Conservation (phyloP, 495 filamentous ascomycete species). For the Podospora sp. region DNA sequence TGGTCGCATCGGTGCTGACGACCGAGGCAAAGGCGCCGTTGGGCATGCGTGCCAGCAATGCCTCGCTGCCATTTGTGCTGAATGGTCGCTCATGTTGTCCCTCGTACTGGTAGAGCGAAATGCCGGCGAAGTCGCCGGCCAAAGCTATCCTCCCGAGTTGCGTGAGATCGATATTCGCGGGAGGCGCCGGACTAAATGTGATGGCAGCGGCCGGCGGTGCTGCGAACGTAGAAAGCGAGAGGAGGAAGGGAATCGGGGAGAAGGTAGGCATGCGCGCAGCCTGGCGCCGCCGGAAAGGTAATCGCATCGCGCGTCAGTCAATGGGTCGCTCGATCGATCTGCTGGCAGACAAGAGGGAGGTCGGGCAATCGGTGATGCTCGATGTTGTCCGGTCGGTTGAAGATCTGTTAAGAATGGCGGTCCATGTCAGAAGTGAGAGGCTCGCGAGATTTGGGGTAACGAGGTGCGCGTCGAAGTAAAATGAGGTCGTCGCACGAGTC, state of each 20-base stretch:
- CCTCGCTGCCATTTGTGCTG: slow-evolving; percentile 74
- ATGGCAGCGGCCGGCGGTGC: slow-evolving; percentile 58
- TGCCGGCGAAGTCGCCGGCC: slow-evolving; percentile 86
- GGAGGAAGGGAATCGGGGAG: slow-evolving; percentile 33
- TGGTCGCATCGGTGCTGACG: slow-evolving; percentile 75
- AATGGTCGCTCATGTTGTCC: slow-evolving; percentile 71
- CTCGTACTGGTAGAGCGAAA: slow-evolving; percentile 85
- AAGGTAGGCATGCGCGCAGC: slow-evolving; percentile 35
- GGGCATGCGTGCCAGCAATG: slow-evolving; percentile 78
- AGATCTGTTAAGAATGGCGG: slow-evolving; percentile 22
- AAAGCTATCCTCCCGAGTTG: slow-evolving; percentile 82
- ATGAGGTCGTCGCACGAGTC: slow-evolving; percentile 24
- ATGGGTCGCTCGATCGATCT: slow-evolving; percentile 9
- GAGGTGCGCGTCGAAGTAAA: slow-evolving; percentile 18
- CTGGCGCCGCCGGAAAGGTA: slow-evolving; percentile 38
- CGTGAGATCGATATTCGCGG: slow-evolving; percentile 80
- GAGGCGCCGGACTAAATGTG: slow-evolving; percentile 68
- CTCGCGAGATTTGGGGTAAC: slow-evolving; percentile 8
- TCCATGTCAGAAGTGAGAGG: slow-evolving; percentile 29
- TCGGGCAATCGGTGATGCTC: slow-evolving; percentile 27
- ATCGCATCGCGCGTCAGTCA: slow-evolving; percentile 42
- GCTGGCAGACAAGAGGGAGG: slow-evolving; percentile 19
- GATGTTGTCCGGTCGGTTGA: slow-evolving; percentile 23
- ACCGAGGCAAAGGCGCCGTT: slow-evolving; percentile 81
- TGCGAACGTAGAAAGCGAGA: slow-evolving; percentile 47